Evolutionary conservation across 257 asterid species (phyloP).

Genomic region (Haberlea rhodopensis): DNA sequence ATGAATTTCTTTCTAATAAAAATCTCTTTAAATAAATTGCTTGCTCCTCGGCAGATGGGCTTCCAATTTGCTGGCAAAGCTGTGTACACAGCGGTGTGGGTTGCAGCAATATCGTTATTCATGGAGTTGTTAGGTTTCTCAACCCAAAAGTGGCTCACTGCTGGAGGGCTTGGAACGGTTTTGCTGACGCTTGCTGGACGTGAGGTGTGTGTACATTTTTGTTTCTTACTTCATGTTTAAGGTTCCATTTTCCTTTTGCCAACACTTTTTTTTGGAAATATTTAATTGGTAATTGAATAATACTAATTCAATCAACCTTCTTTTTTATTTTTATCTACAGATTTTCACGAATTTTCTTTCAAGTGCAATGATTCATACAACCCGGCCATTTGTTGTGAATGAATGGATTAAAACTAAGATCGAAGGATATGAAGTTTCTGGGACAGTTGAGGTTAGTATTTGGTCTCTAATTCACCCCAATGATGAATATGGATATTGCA

Average conservation of each 20-base stretch:
- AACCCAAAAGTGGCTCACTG: conserved; percentile 95
- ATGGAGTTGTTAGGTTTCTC: conserved; percentile 99
- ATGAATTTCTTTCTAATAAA: conserved; percentile 3
- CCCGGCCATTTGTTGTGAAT: conserved; percentile 81
- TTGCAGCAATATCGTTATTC: conserved; percentile 88
- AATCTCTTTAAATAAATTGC: neutral
- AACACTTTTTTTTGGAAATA: neutral
- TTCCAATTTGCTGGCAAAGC: conserved; percentile 96
- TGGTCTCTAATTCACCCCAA: conserved; percentile 19
- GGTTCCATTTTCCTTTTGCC: conserved; percentile 10
- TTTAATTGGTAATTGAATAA: conserved; percentile 15
- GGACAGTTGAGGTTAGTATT: conserved; percentile 88
- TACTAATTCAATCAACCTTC: conserved; percentile 9
- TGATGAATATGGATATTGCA: conserved; percentile 15
- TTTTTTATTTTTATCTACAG: conserved; percentile 40
- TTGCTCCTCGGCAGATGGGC: conserved; percentile 72
- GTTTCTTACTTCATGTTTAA: conserved; percentile 15
- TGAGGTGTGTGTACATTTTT: conserved; percentile 51
- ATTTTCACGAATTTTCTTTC: conserved; percentile 97
- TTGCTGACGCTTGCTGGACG: conserved; percentile 99
- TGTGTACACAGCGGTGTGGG: conserved; percentile 91
- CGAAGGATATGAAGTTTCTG: conserved; percentile 96
- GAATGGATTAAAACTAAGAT: conserved; percentile 98
- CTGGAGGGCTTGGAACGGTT: conserved; percentile 99
- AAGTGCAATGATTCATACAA: conserved; percentile 94